Percentiles rank a stretch among this genome's conserved stretches.
Evolutionary conservation across 768 basidiomycete species (phyloP).

Genomic region (Boletus rubroflammeus): DNA sequence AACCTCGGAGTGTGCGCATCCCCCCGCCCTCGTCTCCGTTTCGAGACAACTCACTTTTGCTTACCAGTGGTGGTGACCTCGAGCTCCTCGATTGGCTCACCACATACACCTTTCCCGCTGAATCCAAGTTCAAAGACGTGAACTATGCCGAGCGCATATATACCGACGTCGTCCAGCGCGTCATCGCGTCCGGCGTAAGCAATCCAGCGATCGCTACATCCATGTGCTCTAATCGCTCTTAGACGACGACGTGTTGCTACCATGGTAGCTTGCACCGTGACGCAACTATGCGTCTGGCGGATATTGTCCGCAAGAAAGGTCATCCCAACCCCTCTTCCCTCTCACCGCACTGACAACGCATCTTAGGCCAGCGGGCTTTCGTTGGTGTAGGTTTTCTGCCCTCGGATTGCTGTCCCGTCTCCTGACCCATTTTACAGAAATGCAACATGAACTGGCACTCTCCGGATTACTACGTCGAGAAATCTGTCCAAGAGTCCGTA

Average conservation of each 20-base stretch:
- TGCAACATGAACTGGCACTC: slow-evolving; percentile 55
- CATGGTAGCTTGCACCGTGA: slow-evolving; percentile 81
- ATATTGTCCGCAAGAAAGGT: slow-evolving; percentile 64
- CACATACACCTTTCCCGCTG: slow-evolving; percentile 84
- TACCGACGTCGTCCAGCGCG: slow-evolving; percentile 62
- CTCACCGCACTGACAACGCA: slow-evolving; percentile 6
- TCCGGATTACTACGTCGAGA: slow-evolving; percentile 68
- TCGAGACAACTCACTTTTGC: slow-evolving; percentile 1
- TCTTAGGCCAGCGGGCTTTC: slow-evolving; percentile 76
- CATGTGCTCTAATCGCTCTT: slow-evolving; percentile 4
- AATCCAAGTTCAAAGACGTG: slow-evolving; percentile 67
- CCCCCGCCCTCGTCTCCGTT: not conserved
- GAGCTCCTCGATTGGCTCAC: slow-evolving; percentile 88
- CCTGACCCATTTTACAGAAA: slow-evolving; percentile 25
- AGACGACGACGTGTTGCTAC: slow-evolving; percentile 93
- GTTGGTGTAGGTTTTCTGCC: slow-evolving; percentile 59
- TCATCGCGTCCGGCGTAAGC: slow-evolving; percentile 74
- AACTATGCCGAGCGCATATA: slow-evolving; percentile 71
- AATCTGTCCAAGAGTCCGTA: slow-evolving; percentile 56
- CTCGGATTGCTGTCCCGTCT: not conserved
- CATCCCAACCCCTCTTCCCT: slow-evolving; percentile 10
- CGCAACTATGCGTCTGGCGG: slow-evolving; percentile 76
- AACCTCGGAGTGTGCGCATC: slow-evolving; percentile 36
- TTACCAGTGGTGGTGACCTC: slow-evolving; percentile 70
- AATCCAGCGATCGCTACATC: not conserved